These are phyloP conservation scores for Castanea sativa DNA, from an alignment of 306 rosid species.

Conservation along the genomic window DNA sequence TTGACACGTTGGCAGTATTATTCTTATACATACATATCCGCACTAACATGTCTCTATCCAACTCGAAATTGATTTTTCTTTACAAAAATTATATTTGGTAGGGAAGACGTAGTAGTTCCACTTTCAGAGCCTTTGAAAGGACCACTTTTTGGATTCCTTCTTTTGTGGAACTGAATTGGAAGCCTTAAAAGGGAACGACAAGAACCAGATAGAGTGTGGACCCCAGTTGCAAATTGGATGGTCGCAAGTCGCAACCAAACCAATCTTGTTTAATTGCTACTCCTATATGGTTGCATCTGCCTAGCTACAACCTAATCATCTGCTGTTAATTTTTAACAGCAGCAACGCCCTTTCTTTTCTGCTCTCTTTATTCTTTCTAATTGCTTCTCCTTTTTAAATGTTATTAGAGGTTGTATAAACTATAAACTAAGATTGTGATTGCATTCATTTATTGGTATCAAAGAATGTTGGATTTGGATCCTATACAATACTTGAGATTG, in stretches of 20 bases:
- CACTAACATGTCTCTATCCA: background rate
- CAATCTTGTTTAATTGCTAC: background rate
- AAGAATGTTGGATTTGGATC: no score
- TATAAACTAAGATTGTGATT: no score
- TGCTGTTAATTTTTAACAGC: no score
- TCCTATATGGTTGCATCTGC: no score
- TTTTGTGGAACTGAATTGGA: constrained; percentile 10
- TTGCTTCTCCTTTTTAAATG: no score
- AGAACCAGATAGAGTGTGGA: constrained; percentile 2
- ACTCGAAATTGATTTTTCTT: background rate
- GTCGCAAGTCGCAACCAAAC: background rate
- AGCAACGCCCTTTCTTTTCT: no score
- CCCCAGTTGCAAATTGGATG: background rate
- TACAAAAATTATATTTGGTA: background rate
- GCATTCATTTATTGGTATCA: no score
- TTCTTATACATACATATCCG: background rate
- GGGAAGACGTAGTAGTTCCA: constrained; percentile 6
- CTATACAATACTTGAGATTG: no score
- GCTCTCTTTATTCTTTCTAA: no score
- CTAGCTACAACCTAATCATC: background rate
- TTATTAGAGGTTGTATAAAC: no score
- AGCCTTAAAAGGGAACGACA: background rate
- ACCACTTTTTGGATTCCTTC: constrained; percentile 25
- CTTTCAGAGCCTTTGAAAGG: background rate
- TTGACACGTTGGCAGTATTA: background rate